Evolutionary conservation across 768 basidiomycete species (phyloP), one percentile per base, ranked within the genome.

Genomic region (Pulveroboletus sp.): DNA sequence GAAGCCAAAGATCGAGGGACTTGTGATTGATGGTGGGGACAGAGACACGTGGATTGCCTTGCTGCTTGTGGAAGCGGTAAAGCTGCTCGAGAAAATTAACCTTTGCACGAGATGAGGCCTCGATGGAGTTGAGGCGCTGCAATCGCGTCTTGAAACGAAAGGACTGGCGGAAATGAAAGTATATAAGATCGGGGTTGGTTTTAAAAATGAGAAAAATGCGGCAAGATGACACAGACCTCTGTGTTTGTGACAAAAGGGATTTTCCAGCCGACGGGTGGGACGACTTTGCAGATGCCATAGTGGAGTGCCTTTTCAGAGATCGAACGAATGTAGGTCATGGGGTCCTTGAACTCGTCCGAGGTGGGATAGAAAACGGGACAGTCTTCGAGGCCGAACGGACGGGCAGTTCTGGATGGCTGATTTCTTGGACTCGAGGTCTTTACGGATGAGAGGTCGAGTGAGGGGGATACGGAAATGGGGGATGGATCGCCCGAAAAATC

Each of bases 11-110:
- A 74, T 99, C 97, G 44, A 99, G 74, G 2, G 92, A 80, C 63
- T 91, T 90, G 69, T 91, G 85, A 68, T 93, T 93, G 66, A 99
- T 91, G 27, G 87, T 88, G 49, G 97, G 97, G 29, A 97, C 87
- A n/a, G 84, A 84, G 21, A 97, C 85, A 56, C 89, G 84, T 51
- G 84, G 76, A 66, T 93, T 92, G 40, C 92, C 92, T 71, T 94
- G 93, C 67, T 97, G 94, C 60, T 90, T 87, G 71, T 98, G 97
- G 68, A 88, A 99, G 59, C 91, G 87, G 70, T 94, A 94, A 41
- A 99, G 79, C 69, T 97, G 93, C 67, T 98, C 95, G 57, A 97
- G 72, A 71, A 97, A 98, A 74, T 97, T 98, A 68, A 98, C 73
- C 70, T 94, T 97, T 43, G 97, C 95, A 58, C 97, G 77, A 51